Percentiles rank a stretch among this genome's conserved stretches.
phyloP scores from a whole-genome alignment of 2,329 filamentous ascomycete genomes.

The Neocucurbitaria cava region DNA sequence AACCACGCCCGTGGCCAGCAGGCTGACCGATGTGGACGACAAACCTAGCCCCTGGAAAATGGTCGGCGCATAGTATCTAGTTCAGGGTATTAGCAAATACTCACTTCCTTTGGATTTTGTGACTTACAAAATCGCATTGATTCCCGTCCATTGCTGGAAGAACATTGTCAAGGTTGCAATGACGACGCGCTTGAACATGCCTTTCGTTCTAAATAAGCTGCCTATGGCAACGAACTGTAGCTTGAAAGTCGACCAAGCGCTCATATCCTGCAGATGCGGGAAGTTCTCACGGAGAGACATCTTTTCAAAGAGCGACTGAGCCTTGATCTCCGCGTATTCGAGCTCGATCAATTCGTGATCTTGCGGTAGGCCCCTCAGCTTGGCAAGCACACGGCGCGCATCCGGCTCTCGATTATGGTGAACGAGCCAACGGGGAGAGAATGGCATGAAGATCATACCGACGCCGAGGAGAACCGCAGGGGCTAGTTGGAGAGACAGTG shows the following conservation, averaged over 20 bases:
- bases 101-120: too few relatives aligned
- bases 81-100: too few relatives aligned
- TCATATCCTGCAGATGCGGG: constrained; percentile 67
- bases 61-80: constrained; percentile 59
- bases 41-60: constrained; percentile 60
- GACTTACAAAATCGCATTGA: constrained; percentile 55
- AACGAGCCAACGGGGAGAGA: constrained; percentile 76
- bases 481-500: constrained; percentile 72
- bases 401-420: constrained; percentile 73
- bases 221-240: constrained; percentile 70
- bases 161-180: constrained; percentile 64
- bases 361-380: constrained; percentile 66
- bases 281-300: constrained; percentile 71
- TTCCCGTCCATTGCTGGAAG: constrained; percentile 60
- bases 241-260: constrained; percentile 61
- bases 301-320: constrained; percentile 78
- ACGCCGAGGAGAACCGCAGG: constrained; percentile 70
- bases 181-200: constrained; percentile 71
- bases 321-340: constrained; percentile 82
- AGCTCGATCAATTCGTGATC: constrained; percentile 74
- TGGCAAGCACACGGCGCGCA: constrained; percentile 67
- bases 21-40: constrained; percentile 56
- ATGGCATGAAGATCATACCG: constrained; percentile 82
- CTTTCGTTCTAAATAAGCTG: constrained; percentile 67
- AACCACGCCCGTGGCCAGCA: constrained; percentile 74